Conservation (phyloP, 257 asterid species). For the Solanum bulbocastanum region DNA sequence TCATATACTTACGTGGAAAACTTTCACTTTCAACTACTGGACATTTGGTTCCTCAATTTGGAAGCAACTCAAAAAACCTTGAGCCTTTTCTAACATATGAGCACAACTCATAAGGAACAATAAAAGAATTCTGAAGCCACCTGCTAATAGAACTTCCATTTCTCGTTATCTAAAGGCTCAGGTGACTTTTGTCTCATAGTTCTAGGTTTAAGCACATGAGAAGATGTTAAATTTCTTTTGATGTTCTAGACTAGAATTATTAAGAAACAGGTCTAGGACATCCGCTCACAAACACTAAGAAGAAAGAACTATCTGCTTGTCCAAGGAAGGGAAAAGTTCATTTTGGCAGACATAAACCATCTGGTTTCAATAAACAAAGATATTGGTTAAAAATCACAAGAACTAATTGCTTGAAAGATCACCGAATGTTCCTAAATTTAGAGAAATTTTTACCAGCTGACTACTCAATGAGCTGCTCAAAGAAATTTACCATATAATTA, state of each 20-base stretch:
- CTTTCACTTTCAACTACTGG: neutral
- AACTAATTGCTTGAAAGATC: neutral
- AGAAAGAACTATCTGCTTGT: neutral
- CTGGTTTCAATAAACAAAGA: neutral
- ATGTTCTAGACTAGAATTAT: neutral
- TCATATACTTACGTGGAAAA: neutral
- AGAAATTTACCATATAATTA: neutral
- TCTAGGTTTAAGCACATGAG: neutral
- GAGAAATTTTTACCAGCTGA: neutral
- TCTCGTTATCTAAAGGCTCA: neutral
- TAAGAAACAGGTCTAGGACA: neutral
- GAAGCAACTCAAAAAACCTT: neutral
- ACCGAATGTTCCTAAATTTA: neutral
- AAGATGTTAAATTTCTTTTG: neutral
- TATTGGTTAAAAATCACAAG: neutral
- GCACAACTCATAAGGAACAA: neutral
- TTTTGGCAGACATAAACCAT: neutral
- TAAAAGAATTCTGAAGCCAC: neutral
- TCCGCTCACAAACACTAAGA: neutral
- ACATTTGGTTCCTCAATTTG: neutral
- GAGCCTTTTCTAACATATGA: neutral
- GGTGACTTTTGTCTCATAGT: neutral
- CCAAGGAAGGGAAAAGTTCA: neutral
- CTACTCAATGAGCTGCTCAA: neutral
- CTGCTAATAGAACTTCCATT: neutral